phyloP scores from a whole-genome alignment of 176 grass and related monocot species.

The Phoenix roebelenii region DNA sequence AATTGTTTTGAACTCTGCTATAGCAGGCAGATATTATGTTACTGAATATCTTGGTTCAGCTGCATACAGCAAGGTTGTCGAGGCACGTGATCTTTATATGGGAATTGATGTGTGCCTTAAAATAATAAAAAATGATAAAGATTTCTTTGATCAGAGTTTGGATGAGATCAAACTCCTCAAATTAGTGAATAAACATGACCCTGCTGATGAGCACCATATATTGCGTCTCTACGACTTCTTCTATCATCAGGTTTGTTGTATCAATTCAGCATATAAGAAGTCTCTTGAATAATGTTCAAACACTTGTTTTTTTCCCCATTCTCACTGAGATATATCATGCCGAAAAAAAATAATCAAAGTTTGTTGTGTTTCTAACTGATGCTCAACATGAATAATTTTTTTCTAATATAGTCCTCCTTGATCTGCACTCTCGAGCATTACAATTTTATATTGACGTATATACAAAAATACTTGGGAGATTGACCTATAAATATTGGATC shows the following conservation, averaged over 20 bases:
- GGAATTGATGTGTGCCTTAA: constrained; percentile 87
- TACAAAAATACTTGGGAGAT: too few species aligned
- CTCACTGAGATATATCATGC: too few species aligned
- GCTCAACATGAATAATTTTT: too few species aligned
- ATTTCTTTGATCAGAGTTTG: constrained; percentile 96
- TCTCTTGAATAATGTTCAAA: too few species aligned
- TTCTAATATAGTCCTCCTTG: too few species aligned
- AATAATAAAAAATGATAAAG: constrained; percentile 98
- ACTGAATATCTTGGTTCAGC: constrained; percentile 90
- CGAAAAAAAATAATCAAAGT: too few species aligned
- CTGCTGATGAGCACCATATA: constrained; percentile 66
- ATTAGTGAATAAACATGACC: constrained; percentile 86
- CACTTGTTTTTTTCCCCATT: too few species aligned
- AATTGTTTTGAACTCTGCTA: constrained; percentile 68
- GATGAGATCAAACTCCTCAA: constrained; percentile 98
- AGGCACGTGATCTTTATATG: constrained; percentile 83
- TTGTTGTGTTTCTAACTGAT: too few species aligned
- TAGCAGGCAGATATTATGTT: constrained; percentile 92
- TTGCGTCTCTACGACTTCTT: constrained; percentile 96
- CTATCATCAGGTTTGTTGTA: constrained; percentile 69
- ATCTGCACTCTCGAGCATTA: too few species aligned
- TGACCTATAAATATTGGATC: too few species aligned
- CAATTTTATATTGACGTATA: too few species aligned
- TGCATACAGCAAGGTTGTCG: constrained; percentile 93
- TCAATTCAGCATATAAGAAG: neutral